phyloP scores from a whole-genome alignment of 352 stramenopile species.

The Phytophthora megakarya region DNA sequence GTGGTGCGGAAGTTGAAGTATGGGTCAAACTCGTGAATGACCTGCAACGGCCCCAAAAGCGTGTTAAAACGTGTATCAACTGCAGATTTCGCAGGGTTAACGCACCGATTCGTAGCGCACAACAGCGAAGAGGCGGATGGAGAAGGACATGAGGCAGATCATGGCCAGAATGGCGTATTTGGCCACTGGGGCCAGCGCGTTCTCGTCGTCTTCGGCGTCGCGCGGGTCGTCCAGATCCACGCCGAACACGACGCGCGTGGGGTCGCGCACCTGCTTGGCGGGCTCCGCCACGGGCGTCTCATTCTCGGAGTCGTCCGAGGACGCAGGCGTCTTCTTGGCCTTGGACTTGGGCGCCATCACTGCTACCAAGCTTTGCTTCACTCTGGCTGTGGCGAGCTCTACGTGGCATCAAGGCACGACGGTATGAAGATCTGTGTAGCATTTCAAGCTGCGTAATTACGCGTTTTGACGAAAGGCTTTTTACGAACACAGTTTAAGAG shows the following conservation, averaged over 20 bases:
- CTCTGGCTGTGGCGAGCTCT: constrained; percentile 17
- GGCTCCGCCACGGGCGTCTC: constrained; percentile 25
- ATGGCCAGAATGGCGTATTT: constrained; percentile 92
- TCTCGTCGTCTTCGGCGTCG: constrained; percentile 77
- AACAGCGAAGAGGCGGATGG: constrained; percentile 93
- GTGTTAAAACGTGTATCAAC: constrained; percentile 9
- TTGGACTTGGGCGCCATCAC: constrained; percentile 69
- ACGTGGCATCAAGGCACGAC: constrained; percentile 36
- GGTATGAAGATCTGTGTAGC: constrained; percentile 27
- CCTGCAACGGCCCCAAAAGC: constrained; percentile 32
- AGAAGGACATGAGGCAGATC: constrained; percentile 94
- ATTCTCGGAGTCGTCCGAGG: constrained; percentile 28
- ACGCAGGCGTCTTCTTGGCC: constrained; percentile 49
- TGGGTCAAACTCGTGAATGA: constrained; percentile 93
- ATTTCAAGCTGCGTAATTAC: constrained; percentile 43
- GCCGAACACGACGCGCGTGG: constrained; percentile 53
- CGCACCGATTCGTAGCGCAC: constrained; percentile 92
- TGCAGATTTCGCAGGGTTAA: constrained; percentile 1
- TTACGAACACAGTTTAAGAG: constrained; percentile 6
- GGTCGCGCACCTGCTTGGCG: constrained; percentile 17
- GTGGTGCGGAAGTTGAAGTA: constrained; percentile 99
- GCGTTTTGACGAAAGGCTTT: constrained; percentile 17
- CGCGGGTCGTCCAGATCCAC: constrained; percentile 58
- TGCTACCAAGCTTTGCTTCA: constrained; percentile 8
- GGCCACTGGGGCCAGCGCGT: constrained; percentile 72